These are phyloP conservation scores for Calocera cornea DNA, from an alignment of 768 basidiomycete species.

Conservation along the genomic window DNA sequence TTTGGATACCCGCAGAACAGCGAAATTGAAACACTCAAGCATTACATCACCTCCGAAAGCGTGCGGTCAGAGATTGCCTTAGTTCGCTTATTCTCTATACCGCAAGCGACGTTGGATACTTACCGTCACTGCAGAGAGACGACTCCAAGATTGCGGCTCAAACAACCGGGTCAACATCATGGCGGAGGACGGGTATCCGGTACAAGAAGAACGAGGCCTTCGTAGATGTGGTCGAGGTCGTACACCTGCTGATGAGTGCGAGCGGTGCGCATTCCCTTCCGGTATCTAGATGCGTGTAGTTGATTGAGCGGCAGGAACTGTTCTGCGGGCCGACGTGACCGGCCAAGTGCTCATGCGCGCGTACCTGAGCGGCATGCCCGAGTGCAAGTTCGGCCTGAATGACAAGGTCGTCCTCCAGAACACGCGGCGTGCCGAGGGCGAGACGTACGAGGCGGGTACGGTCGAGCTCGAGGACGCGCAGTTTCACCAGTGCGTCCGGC, in stretches of 20 bases:
- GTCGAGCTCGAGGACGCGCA: constrained; percentile 97
- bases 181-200: constrained; percentile 90
- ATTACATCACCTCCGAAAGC: constrained; percentile 96
- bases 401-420: constrained; percentile 97
- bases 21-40: constrained; percentile 93
- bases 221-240: constrained; percentile 96
- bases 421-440: constrained; percentile 21
- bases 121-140: constrained; percentile 41
- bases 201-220: constrained; percentile 99
- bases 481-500: constrained; percentile 94
- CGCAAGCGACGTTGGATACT: background rate
- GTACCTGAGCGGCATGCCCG: constrained; percentile 90
- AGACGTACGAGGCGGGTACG: background rate
- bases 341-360: constrained; percentile 98
- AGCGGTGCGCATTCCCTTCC: constrained; percentile 46
- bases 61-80: constrained; percentile 75
- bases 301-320: constrained; percentile 44
- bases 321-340: constrained; percentile 91
- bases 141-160: constrained; percentile 96
- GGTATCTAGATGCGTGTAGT: background rate
- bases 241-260: constrained; percentile 93
- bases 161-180: constrained; percentile 92
- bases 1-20: constrained; percentile 99
- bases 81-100: constrained; percentile 32
- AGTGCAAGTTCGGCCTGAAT: constrained; percentile 97